These are phyloP conservation scores for Paramecium biaurelia DNA, from an alignment of 73 alveolate genomes.

Conservation along the genomic window DNA sequence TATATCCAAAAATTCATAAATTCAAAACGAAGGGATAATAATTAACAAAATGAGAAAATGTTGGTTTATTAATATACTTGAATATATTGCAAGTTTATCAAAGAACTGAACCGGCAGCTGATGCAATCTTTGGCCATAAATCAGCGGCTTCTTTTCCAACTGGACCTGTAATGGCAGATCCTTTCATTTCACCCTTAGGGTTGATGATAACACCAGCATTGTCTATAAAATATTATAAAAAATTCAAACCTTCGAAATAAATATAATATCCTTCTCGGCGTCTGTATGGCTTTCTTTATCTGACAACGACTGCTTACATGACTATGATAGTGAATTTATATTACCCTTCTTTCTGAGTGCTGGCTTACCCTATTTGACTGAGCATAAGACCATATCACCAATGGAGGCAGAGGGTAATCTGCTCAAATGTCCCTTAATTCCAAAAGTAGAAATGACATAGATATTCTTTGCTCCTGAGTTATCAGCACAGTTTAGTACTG, in stretches of 20 bases:
- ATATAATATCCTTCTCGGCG: constrained; percentile 97
- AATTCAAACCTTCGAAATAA: constrained; percentile 87
- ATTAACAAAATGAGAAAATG: neutral
- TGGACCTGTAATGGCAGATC: constrained; percentile 96
- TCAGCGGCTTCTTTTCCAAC: constrained; percentile 94
- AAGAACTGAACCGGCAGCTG: constrained; percentile 94
- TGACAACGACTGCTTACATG: constrained; percentile 93
- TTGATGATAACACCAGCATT: constrained; percentile 98
- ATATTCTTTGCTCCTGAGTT: constrained; percentile 93
- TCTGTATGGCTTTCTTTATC: constrained; percentile 97
- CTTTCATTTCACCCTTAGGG: constrained; percentile 99
- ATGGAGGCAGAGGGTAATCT: constrained; percentile 84
- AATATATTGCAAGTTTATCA: constrained; percentile 63
- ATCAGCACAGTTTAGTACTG: constrained; percentile 97
- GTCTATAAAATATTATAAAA: constrained; percentile 44
- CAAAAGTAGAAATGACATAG: constrained; percentile 86
- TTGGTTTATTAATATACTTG: neutral
- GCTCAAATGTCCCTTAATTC: constrained; percentile 77
- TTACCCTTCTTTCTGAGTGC: constrained; percentile 96
- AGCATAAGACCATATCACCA: constrained; percentile 96
- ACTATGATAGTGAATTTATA: constrained; percentile 52
- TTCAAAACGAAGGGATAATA: neutral
- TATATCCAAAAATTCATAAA: neutral
- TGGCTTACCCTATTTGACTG: constrained; percentile 98
- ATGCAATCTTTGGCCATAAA: constrained; percentile 97